phyloP scores from a whole-genome alignment of 208 protist species.

The Trypanosoma conorhini region DNA sequence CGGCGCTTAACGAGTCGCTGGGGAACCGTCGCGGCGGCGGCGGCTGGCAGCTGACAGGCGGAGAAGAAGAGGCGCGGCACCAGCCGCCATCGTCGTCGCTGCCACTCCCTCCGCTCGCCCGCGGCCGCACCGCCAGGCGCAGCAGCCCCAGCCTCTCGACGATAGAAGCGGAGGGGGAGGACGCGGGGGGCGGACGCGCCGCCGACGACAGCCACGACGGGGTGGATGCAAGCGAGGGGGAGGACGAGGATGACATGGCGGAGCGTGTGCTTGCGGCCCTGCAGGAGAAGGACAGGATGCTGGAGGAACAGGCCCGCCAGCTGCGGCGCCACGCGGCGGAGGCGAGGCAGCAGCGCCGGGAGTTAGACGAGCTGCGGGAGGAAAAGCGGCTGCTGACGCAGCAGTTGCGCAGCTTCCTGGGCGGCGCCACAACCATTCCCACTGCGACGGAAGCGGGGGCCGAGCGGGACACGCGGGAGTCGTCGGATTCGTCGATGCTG shows the following conservation, averaged over 20 bases:
- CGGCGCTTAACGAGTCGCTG: background rate
- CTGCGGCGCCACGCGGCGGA: constrained; percentile 22
- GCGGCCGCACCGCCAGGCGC: background rate
- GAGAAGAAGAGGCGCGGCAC: constrained; percentile 2
- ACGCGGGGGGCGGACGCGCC: background rate
- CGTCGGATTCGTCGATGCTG: background rate
- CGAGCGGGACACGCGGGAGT: background rate
- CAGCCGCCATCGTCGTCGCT: background rate
- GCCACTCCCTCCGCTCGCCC: constrained; percentile 1
- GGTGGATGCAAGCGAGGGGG: background rate
- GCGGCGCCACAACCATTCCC: background rate
- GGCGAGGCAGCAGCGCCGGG: constrained; percentile 17
- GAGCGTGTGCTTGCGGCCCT: constrained; percentile 35
- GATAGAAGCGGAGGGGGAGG: background rate
- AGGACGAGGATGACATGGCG: constrained; percentile 35
- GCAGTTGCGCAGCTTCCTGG: constrained; percentile 18
- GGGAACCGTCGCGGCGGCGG: background rate
- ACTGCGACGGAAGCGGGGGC: background rate
- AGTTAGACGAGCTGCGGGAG: constrained; percentile 38
- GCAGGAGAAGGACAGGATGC: constrained; percentile 35
- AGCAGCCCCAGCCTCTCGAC: background rate
- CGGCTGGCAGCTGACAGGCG: background rate
- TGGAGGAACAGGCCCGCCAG: constrained; percentile 22
- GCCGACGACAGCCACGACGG: background rate
- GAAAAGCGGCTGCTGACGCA: constrained; percentile 44